These are phyloP conservation scores for Nigrospora oryzae DNA, from an alignment of 2,329 filamentous ascomycete species.

Conservation along the genomic window DNA sequence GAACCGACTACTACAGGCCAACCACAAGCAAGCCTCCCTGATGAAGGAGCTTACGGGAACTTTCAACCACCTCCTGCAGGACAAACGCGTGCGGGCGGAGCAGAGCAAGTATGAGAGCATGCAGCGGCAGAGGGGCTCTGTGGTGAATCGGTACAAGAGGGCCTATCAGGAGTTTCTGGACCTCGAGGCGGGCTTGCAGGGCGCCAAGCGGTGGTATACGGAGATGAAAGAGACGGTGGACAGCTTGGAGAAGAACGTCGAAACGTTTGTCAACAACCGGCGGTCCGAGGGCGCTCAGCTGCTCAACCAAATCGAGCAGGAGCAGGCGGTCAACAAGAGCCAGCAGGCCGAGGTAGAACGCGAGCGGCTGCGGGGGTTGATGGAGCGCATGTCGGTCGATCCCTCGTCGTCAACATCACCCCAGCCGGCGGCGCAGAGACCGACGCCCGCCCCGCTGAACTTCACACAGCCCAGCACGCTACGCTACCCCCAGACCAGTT, in stretches of 20 bases:
- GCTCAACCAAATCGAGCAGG: constrained; percentile 78
- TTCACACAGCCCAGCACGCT: constrained; percentile 36
- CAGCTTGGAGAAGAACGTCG: constrained; percentile 89
- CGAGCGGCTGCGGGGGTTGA: constrained; percentile 76
- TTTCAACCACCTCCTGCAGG: constrained; percentile 83
- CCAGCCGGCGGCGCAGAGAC: constrained; percentile 23
- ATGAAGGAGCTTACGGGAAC: constrained; percentile 90
- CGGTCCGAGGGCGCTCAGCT: constrained; percentile 85
- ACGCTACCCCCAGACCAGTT: constrained; percentile 46
- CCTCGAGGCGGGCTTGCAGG: constrained; percentile 73
- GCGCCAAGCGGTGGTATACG: constrained; percentile 86
- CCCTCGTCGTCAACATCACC: constrained; percentile 36
- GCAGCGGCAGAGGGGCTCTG: constrained; percentile 70
- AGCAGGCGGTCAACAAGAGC: constrained; percentile 53
- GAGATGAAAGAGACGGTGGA: constrained; percentile 95
- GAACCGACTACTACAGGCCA: constrained; percentile 82
- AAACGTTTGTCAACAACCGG: constrained; percentile 92
- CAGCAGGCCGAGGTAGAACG: constrained; percentile 72
- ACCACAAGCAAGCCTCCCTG: constrained; percentile 86
- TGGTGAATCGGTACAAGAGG: constrained; percentile 81
- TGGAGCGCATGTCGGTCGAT: constrained; percentile 96
- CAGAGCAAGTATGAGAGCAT: constrained; percentile 92
- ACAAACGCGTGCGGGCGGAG: constrained; percentile 87
- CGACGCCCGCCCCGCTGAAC: constrained; percentile 34
- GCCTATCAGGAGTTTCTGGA: constrained; percentile 91